These are phyloP conservation scores for Rhodotorula graminis DNA, from an alignment of 768 basidiomycete genomes.

Conservation along the genomic window DNA sequence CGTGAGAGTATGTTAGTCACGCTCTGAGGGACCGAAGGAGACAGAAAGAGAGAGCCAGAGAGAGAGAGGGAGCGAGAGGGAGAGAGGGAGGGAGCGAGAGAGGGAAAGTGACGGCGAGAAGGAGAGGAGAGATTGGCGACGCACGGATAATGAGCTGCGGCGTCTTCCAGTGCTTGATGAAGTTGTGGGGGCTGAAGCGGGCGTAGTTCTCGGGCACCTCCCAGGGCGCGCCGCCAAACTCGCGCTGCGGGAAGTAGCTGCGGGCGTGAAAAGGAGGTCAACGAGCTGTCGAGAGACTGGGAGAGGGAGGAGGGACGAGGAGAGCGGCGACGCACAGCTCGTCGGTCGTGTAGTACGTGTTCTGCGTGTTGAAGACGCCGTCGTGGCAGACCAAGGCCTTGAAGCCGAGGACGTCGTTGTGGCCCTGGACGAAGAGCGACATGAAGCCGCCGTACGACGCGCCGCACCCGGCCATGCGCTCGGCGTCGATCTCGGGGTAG, in stretches of 20 bases:
- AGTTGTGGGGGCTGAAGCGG: conserved; percentile 37
- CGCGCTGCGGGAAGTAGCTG: conserved; percentile 44
- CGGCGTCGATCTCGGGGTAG: conserved; percentile 48
- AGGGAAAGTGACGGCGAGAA: too few species aligned
- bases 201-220: conserved; percentile 34
- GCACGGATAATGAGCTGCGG: conserved; percentile 42
- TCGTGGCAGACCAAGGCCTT: conserved; percentile 90
- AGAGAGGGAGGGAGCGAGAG: too few species aligned
- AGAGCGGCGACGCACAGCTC: conserved; percentile 51
- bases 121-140: background rate
- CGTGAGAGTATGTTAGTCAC: background rate
- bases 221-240: conserved; percentile 42
- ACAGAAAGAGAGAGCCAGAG: too few species aligned
- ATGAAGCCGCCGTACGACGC: conserved; percentile 46
- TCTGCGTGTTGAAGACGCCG: conserved; percentile 73
- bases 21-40: too few species aligned
- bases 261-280: conserved; percentile 15
- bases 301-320: too few species aligned
- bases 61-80: too few species aligned
- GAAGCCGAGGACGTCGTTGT: conserved; percentile 80
- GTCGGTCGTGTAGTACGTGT: conserved; percentile 83
- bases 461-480: conserved; percentile 48
- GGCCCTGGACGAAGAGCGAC: conserved; percentile 68
- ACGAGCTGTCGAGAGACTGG: background rate
- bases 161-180: conserved; percentile 40